Percentiles rank a stretch among this genome's conserved stretches.
phyloP scores from a whole-genome alignment of 1,139 yeast genomes.

The Nakaseomyces glabratus region DNA sequence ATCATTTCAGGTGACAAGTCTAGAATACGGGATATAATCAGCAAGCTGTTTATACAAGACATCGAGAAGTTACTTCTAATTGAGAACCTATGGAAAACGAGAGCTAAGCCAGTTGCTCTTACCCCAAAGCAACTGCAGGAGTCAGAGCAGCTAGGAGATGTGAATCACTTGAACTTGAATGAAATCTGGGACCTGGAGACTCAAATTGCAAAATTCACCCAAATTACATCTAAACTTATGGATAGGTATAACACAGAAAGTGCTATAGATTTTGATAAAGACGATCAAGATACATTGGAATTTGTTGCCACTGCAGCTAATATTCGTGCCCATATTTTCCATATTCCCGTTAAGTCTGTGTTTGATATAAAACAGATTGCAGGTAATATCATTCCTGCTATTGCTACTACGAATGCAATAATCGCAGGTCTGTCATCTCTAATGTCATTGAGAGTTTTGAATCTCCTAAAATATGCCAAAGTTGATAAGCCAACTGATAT shows the following conservation, averaged over 20 bases:
- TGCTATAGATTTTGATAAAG: constrained; percentile 72
- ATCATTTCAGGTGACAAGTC: constrained; percentile 32
- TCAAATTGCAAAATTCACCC: constrained; percentile 51
- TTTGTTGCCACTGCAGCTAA: constrained; percentile 88
- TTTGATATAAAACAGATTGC: constrained; percentile 92
- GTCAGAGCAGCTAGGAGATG: constrained; percentile 2
- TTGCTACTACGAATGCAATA: constrained; percentile 95
- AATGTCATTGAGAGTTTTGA: constrained; percentile 52
- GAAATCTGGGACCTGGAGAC: constrained; percentile 52
- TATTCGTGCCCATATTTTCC: constrained; percentile 64
- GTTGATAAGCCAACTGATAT: constrained; percentile 21
- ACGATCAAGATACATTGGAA: constrained; percentile 80
- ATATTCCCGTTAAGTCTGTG: constrained; percentile 63
- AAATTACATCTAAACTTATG: constrained; percentile 44
- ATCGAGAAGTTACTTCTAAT: constrained; percentile 63
- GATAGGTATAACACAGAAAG: constrained; percentile 37
- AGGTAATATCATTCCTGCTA: constrained; percentile 96
- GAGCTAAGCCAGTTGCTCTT: constrained; percentile 61
- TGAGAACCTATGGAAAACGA: constrained; percentile 69
- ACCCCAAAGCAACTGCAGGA: constrained; percentile 16
- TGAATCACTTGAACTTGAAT: constrained; percentile 18
- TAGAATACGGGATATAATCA: constrained; percentile 35
- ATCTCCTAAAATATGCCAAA: constrained; percentile 20
- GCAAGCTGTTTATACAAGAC: constrained; percentile 56
- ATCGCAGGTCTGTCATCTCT: constrained; percentile 83